Evolutionary conservation across 179 eudicot genomes (phyloP), one percentile per base, ranked within the genome.

Genomic region (Camellia oleifera): DNA sequence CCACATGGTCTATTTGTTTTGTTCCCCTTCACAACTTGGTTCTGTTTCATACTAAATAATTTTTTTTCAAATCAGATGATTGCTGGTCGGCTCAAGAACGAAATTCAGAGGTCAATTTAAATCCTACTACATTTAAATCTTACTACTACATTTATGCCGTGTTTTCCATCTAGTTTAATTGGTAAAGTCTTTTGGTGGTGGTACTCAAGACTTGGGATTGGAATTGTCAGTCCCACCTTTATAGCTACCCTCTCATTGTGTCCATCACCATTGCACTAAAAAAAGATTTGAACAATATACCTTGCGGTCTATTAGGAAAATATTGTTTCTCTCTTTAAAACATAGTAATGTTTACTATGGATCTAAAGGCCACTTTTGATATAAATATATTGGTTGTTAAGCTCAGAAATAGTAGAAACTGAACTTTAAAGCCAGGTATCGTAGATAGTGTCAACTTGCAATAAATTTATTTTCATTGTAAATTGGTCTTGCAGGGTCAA

Each of bases 61-160:
- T 40, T 75, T 70, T 32, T 14, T 44, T 58, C 57, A 70, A 63
- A 54, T 78, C 91, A 96, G 99, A 96, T 86, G 99, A 96, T 85
- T 96, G 99, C 84, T 96, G 99, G 99, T 92, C 97, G 20, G 80
- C 81, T 45, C 61, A 72, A 50, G 40, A 71, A 42, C 79, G 97
- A 32, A 80, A 80, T 83, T 78, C 74, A 67, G 67, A 91, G 92
- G 99, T 92, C 45, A 78, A 76, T 63, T 17, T n/a, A 32, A 69
- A 60, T 76, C 42, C 13, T 9, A 5, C 4, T 48, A 56, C 32
- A 76, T 63, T 17, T n/a, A 32, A 69, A 60, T 76, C 20, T 0
- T 26, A 26, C n/a, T 9, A 4, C 4, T 48, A 56, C 46, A 2
- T 81, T 45, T 65, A 20, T 65, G 26, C 58, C 7, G 53, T 44